Evolutionary conservation across 495 filamentous ascomycete genomes (phyloP).

Genomic region (Penicilliopsis zonata): DNA sequence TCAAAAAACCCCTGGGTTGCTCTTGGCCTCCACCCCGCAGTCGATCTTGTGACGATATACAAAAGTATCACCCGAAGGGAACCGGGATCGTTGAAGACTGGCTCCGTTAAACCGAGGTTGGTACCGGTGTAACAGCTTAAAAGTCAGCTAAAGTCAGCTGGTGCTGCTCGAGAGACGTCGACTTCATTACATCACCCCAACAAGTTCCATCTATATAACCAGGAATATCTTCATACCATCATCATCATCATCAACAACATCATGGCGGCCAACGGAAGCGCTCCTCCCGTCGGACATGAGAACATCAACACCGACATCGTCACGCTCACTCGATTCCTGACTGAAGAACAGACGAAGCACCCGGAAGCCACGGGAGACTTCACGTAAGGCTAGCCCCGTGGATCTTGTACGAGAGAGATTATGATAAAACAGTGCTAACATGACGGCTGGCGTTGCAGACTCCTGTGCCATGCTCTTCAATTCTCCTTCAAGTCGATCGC

Average conservation of each 20-base stretch:
- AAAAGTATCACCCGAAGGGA: neutral
- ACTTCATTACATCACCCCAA: no score
- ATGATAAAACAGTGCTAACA: no score
- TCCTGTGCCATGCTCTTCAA: constrained; percentile 94
- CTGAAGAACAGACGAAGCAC: constrained; percentile 87
- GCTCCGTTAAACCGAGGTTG: constrained; percentile 22
- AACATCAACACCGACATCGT: constrained; percentile 92
- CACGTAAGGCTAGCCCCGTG: constrained; percentile 48
- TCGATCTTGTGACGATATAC: no score
- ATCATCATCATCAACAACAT: constrained; percentile 4
- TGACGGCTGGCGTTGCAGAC: no score
- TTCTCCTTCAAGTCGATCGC: constrained; percentile 99
- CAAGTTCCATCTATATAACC: neutral
- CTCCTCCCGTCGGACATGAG: constrained; percentile 43
- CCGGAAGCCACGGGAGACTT: constrained; percentile 96
- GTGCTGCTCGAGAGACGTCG: no score
- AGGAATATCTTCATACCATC: neutral
- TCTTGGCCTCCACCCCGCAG: no score
- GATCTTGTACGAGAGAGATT: no score
- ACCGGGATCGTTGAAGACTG: constrained; percentile 7
- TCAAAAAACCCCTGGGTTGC: no score
- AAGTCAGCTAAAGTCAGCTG: no score
- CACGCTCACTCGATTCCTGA: constrained; percentile 89
- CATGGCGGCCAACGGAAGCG: constrained; percentile 15
- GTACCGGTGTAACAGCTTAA: no score